Conservation (phyloP, 441 rosid species). For the Eugenia klotzschiana region DNA sequence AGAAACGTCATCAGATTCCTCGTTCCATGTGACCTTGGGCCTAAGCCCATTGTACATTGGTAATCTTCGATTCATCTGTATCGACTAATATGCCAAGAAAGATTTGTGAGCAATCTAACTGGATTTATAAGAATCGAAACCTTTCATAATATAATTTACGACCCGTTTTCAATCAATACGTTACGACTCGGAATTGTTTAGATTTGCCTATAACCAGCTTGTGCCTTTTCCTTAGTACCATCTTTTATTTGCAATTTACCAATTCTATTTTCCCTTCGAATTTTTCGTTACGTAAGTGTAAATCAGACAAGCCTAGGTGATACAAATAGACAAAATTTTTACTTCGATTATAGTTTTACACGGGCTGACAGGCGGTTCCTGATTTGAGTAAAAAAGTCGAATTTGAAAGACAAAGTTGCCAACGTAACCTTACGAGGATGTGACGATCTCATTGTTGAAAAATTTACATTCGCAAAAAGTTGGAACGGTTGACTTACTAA, state of each 20-base stretch:
- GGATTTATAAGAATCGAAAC: neutral
- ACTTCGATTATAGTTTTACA: too few species aligned
- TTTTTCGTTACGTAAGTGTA: neutral
- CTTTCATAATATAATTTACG: neutral
- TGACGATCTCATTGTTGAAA: neutral
- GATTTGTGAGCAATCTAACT: neutral
- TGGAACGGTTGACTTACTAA: neutral
- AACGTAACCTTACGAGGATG: neutral
- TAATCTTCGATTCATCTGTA: neutral
- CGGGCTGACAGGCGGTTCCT: too few species aligned
- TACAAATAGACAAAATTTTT: too few species aligned
- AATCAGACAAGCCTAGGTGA: too few species aligned
- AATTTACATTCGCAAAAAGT: neutral
- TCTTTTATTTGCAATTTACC: neutral
- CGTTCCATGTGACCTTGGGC: neutral
- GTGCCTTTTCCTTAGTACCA: neutral
- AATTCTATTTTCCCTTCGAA: neutral
- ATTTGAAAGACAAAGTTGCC: too few species aligned
- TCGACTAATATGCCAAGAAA: neutral
- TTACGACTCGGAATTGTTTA: neutral
- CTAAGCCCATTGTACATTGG: neutral
- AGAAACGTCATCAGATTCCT: neutral
- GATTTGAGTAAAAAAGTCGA: too few species aligned
- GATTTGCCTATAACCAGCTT: neutral
- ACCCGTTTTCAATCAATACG: rapidly evolving